phyloP scores from a whole-genome alignment of 495 filamentous ascomycete genomes.

The Hypoxylon intermedium region DNA sequence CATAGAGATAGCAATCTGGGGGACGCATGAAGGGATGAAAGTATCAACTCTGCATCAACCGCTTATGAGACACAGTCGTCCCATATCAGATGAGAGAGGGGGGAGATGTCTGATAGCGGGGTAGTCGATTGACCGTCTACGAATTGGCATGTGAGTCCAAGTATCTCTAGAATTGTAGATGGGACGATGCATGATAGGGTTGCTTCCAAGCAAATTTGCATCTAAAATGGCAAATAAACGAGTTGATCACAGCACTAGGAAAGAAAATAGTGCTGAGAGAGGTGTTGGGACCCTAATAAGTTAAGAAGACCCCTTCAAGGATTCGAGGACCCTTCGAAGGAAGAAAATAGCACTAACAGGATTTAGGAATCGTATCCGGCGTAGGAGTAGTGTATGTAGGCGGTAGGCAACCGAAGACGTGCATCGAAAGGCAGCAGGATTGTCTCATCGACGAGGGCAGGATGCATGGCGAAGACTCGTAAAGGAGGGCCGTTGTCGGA shows the following conservation, averaged over 20 bases:
- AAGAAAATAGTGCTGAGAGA: conserved; percentile 11
- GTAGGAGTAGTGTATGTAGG: too few relatives aligned
- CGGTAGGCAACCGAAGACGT: conserved; percentile 3
- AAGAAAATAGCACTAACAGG: conserved; percentile 2
- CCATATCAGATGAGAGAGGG: conserved; percentile 19
- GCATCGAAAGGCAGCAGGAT: conserved; percentile 22
- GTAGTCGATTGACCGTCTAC: not conserved
- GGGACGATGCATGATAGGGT: conserved; percentile 31
- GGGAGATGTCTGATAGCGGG: conserved; percentile 4
- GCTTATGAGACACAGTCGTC: conserved; percentile 14
- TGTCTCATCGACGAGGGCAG: conserved; percentile 21
- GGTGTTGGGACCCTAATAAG: conserved; percentile 5
- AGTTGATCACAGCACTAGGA: conserved; percentile 24
- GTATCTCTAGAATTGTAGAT: conserved; percentile 17
- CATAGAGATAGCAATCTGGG: not conserved
- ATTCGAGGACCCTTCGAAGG: conserved; percentile 1
- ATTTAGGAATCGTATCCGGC: conserved; percentile 3
- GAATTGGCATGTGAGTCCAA: conserved; percentile 20
- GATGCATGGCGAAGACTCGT: conserved; percentile 25
- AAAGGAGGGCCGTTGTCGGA: conserved; percentile 41
- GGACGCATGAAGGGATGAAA: not conserved
- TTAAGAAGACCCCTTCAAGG: not conserved
- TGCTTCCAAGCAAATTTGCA: conserved; percentile 22
- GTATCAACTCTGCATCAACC: conserved; percentile 2
- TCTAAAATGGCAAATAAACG: conserved; percentile 20